phyloP scores from a whole-genome alignment of 2,329 filamentous ascomycete species.

The Diaporthe batatas region DNA sequence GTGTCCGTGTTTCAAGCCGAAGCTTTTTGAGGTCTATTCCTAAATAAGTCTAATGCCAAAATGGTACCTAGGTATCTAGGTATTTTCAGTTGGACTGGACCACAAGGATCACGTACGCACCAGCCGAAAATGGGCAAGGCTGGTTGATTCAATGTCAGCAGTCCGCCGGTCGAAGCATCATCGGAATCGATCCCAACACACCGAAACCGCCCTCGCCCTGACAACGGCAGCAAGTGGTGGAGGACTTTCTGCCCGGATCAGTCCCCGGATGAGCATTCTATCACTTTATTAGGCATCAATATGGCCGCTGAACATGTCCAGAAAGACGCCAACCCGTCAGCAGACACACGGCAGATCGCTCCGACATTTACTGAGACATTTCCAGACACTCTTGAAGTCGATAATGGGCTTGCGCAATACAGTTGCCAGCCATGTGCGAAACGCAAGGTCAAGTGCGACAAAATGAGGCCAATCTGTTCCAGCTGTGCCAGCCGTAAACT shows the following conservation, averaged over 20 bases:
- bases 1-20: too few species aligned
- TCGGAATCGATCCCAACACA: neutral
- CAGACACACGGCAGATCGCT: neutral
- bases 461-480: constrained; percentile 44
- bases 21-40: neutral
- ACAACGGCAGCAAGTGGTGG: neutral
- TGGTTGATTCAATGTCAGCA: neutral
- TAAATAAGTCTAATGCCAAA: too few species aligned
- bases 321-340: neutral
- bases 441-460: constrained; percentile 51
- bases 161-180: neutral
- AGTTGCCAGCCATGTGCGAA: constrained; percentile 49
- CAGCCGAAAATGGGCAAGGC: neutral
- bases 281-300: neutral
- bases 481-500: neutral
- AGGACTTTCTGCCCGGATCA: too few species aligned
- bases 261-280: too few species aligned
- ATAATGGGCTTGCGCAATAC: constrained; percentile 30
- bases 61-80: too few species aligned
- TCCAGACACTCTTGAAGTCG: neutral
- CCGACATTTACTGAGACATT: neutral
- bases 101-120: neutral
- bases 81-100: too few species aligned
- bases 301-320: neutral
- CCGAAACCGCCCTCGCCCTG: neutral